Conservation (phyloP, 129 eudicot species). For the Daucus carota region DNA sequence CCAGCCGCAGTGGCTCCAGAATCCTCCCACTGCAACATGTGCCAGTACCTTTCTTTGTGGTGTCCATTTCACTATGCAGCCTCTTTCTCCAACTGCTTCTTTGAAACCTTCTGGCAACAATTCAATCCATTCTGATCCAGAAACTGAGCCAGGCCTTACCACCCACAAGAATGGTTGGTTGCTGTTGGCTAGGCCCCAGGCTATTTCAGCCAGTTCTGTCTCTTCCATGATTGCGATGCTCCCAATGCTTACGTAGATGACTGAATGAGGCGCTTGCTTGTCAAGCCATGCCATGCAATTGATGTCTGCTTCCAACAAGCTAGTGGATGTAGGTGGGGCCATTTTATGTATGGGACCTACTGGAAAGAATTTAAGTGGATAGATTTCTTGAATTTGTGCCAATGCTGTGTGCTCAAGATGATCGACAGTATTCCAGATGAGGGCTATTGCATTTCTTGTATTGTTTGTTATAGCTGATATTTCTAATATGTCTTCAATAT, state of each 20-base stretch:
- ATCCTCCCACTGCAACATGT: constrained; percentile 26
- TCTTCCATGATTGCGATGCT: constrained; percentile 24
- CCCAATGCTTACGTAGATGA: constrained; percentile 31
- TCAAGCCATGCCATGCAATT: constrained; percentile 28
- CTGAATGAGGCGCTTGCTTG: constrained; percentile 23
- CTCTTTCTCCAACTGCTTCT: constrained; percentile 16
- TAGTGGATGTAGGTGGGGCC: constrained; percentile 18
- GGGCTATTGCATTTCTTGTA: constrained; percentile 14
- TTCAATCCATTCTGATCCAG: constrained; percentile 19
- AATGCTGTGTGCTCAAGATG: constrained; percentile 23
- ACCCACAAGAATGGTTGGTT: constrained; percentile 35
- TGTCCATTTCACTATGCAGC: constrained; percentile 27
- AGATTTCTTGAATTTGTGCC: constrained; percentile 13
- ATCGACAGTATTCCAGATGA: constrained; percentile 29
- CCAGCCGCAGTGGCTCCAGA: constrained; percentile 36
- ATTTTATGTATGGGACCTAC: constrained; percentile 32
- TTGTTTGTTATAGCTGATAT: not conserved
- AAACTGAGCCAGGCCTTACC: constrained; percentile 24
- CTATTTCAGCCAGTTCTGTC: constrained; percentile 25
- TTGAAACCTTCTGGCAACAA: constrained; percentile 20
- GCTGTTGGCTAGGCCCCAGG: constrained; percentile 34
- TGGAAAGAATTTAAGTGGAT: constrained; percentile 19
- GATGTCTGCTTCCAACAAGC: constrained; percentile 20
- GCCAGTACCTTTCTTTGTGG: constrained; percentile 28
- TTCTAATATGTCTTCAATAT: constrained; percentile 3